Evolutionary conservation across 2,329 filamentous ascomycete genomes (phyloP).

Genomic region (Epichloe amarillans): DNA sequence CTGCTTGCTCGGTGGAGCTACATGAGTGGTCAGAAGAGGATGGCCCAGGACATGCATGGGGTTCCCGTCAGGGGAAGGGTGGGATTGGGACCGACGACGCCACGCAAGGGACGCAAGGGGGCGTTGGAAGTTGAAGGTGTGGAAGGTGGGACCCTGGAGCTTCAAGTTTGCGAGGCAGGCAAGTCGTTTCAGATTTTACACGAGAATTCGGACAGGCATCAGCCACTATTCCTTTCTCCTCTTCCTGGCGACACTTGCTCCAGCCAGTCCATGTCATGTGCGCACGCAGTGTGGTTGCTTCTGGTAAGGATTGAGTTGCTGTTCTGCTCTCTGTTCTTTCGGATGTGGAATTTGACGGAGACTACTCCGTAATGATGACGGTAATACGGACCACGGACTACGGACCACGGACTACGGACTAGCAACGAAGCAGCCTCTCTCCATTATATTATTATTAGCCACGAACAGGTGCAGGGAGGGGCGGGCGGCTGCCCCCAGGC

Average conservation of each 20-base stretch:
- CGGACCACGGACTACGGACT: too few relatives aligned
- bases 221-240: neutral
- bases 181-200: conserved; percentile 3
- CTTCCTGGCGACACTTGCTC: neutral
- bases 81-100: neutral
- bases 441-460: neutral
- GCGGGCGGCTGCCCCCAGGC: neutral
- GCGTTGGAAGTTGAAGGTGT: neutral
- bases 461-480: neutral
- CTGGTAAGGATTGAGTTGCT: too few relatives aligned
- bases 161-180: neutral
- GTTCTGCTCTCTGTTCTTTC: too few relatives aligned
- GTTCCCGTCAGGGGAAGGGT: conserved; percentile 2
- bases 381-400: too few relatives aligned
- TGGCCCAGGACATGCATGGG: neutral
- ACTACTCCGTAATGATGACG: too few relatives aligned
- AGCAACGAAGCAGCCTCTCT: neutral
- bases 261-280: neutral
- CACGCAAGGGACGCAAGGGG: neutral
- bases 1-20: neutral
- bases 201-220: neutral
- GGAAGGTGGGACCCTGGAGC: neutral
- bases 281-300: too few relatives aligned
- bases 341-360: too few relatives aligned
- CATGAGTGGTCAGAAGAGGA: neutral